Percentiles rank a stretch among this genome's conserved stretches.
These are phyloP conservation scores for Silybum marianum DNA, from an alignment of 129 eudicot species.

Conservation along the genomic window DNA sequence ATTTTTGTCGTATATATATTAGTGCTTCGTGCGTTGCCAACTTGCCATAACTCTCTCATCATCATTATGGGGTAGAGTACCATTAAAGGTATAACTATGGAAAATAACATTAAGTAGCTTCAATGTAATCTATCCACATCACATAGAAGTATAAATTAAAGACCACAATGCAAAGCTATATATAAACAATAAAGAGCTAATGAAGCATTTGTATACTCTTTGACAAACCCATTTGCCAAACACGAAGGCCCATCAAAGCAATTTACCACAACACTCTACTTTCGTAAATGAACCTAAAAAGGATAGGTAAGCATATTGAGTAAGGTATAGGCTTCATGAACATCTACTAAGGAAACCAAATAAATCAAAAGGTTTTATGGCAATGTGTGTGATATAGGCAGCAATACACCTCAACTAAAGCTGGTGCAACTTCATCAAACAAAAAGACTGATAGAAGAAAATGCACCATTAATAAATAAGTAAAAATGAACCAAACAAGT, in stretches of 20 bases:
- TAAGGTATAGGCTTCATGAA: background rate
- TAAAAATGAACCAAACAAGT: too few relatives aligned
- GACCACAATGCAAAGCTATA: background rate
- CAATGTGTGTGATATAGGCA: background rate
- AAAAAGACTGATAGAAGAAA: too few relatives aligned
- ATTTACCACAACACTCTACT: constrained; percentile 1
- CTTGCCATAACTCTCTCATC: background rate
- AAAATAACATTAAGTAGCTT: background rate
- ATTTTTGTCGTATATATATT: constrained; percentile 3
- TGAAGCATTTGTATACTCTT: background rate
- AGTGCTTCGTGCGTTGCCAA: background rate
- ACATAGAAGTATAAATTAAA: background rate
- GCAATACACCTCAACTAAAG: too few relatives aligned
- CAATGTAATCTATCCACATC: constrained; percentile 14
- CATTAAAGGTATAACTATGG: background rate
- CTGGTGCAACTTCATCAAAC: too few relatives aligned
- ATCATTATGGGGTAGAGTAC: background rate
- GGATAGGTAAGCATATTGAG: background rate
- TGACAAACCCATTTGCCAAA: background rate
- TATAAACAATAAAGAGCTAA: background rate
- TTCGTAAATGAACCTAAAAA: background rate
- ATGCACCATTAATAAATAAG: too few relatives aligned
- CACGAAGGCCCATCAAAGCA: background rate
- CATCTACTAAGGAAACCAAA: background rate
- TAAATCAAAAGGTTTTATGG: background rate